These are phyloP conservation scores for Pharus latifolius DNA, from an alignment of 176 grass and related monocot species.

Conservation along the genomic window DNA sequence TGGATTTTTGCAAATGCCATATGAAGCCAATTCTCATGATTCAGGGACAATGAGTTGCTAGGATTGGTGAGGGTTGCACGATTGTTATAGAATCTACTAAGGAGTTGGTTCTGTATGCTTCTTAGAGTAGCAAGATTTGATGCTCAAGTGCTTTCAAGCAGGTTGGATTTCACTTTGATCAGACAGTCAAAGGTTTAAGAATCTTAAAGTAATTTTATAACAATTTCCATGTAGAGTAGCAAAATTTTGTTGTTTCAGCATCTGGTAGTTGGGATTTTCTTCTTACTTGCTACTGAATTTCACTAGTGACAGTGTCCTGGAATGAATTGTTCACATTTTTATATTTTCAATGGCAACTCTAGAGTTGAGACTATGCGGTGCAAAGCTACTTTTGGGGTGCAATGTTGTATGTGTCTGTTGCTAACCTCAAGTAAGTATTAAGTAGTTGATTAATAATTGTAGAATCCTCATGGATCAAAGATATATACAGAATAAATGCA, in stretches of 20 bases:
- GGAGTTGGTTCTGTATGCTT: too few species aligned
- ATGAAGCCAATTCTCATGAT: background rate
- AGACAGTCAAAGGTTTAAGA: too few species aligned
- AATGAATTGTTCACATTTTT: background rate
- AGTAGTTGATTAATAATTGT: background rate
- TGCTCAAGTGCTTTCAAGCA: background rate
- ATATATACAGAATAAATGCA: background rate
- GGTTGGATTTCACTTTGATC: too few species aligned
- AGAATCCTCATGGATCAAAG: background rate
- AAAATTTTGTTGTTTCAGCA: background rate
- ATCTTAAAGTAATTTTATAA: too few species aligned
- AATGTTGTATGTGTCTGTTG: background rate
- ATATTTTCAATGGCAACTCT: background rate
- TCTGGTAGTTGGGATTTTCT: background rate
- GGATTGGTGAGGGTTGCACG: too few species aligned
- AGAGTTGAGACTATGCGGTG: background rate
- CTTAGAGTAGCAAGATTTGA: too few species aligned
- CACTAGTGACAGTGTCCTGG: background rate
- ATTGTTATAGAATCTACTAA: too few species aligned
- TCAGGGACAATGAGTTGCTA: background rate
- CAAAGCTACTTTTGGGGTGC: background rate
- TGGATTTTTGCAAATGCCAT: background rate
- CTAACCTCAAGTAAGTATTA: background rate
- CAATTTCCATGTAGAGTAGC: background rate
- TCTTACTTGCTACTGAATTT: background rate